phyloP scores from a whole-genome alignment of 2,329 filamentous ascomycete species.

The Cryphonectria carpinicola region DNA sequence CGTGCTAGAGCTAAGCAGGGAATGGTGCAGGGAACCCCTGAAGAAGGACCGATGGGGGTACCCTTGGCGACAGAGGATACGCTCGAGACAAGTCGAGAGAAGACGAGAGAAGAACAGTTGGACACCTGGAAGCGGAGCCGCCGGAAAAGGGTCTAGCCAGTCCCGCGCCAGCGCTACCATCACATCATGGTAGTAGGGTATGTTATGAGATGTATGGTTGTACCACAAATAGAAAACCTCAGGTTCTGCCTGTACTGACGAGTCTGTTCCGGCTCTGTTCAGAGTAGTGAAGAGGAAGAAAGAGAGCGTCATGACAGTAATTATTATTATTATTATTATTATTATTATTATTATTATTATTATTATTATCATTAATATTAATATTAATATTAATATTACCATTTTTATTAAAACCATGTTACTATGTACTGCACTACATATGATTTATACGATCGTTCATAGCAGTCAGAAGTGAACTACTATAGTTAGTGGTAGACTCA shows the following conservation, averaged over 20 bases:
- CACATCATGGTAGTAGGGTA: background rate
- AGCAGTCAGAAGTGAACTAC: background rate
- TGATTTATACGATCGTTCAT: too few relatives aligned
- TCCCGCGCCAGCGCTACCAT: background rate
- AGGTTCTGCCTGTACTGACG: too few relatives aligned
- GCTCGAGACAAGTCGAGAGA: background rate
- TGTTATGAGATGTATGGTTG: background rate
- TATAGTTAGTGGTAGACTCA: background rate
- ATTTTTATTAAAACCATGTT: too few relatives aligned
- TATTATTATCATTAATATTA: too few relatives aligned
- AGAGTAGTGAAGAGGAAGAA: background rate
- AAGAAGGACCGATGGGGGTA: background rate
- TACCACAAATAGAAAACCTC: too few relatives aligned
- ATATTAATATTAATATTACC: too few relatives aligned
- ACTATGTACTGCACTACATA: background rate
- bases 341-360: too few relatives aligned
- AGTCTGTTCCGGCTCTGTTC: too few relatives aligned
- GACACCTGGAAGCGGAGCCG: conserved; percentile 1
- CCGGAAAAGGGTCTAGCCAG: background rate
- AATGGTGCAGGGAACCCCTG: background rate
- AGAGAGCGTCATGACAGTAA: background rate
- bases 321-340: background rate
- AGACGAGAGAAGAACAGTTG: background rate
- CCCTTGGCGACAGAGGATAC: background rate
- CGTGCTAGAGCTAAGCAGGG: background rate